Conservation (phyloP, 495 filamentous ascomycete genomes). For the Daldinia vernicosa region DNA sequence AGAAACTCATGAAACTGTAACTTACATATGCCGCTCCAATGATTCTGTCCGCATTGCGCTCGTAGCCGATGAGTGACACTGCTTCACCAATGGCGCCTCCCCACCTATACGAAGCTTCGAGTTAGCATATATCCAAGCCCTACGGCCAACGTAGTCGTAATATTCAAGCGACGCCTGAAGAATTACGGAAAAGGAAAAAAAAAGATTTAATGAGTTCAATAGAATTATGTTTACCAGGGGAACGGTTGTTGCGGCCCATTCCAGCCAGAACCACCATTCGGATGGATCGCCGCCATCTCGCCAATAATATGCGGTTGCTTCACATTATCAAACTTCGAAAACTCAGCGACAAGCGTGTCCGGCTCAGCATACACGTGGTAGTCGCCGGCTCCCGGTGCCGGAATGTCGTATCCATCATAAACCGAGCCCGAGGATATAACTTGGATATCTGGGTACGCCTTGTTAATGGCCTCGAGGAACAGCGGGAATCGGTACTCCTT, state of each 20-base stretch:
- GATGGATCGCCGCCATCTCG: slow-evolving; percentile 67
- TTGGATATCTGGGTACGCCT: slow-evolving; percentile 68
- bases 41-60: slow-evolving; percentile 69
- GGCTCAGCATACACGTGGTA: slow-evolving; percentile 53
- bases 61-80: slow-evolving; percentile 71
- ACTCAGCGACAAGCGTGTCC: slow-evolving; percentile 46
- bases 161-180: not conserved
- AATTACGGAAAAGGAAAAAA: too few species aligned
- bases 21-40: slow-evolving; percentile 50
- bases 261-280: slow-evolving; percentile 60
- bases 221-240: slow-evolving; percentile 44
- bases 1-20: not conserved
- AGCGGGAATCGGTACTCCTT: slow-evolving; percentile 63
- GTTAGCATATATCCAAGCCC: slow-evolving; percentile 42
- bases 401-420: slow-evolving; percentile 52
- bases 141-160: not conserved
- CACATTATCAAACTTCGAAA: slow-evolving; percentile 62
- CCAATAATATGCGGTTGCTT: slow-evolving; percentile 51
- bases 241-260: slow-evolving; percentile 47
- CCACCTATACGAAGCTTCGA: slow-evolving; percentile 50
- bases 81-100: slow-evolving; percentile 70
- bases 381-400: slow-evolving; percentile 55
- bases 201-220: not conserved
- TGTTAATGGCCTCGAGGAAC: slow-evolving; percentile 65
- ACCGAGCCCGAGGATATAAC: slow-evolving; percentile 63